Conservation (phyloP, 2,329 filamentous ascomycete genomes). For the Sporothrix phasma region DNA sequence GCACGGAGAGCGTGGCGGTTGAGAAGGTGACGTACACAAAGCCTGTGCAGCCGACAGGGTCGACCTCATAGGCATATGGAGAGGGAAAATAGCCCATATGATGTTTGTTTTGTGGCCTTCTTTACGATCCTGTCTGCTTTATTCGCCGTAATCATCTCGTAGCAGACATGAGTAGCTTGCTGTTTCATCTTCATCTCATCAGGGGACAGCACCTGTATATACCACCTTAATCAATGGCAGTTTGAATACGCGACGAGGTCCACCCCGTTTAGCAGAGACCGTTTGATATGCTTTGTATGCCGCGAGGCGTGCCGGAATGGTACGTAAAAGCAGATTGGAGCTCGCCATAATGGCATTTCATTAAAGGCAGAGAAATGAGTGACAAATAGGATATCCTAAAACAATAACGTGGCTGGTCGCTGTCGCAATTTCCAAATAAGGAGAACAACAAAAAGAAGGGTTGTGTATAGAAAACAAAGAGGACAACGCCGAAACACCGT, state of each 20-base stretch:
- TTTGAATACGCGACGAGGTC: not conserved
- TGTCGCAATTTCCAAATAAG: not conserved
- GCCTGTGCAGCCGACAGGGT: conserved; percentile 49
- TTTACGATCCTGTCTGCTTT: not conserved
- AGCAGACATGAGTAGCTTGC: not conserved
- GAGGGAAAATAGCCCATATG: no score
- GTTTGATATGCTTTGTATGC: no score
- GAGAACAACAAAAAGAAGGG: not conserved
- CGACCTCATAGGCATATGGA: conserved; percentile 33
- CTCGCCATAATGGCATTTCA: not conserved
- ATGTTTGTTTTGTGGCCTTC: not conserved
- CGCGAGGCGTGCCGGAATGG: not conserved
- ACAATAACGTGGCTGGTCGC: conserved; percentile 13
- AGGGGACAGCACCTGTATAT: conserved; percentile 6
- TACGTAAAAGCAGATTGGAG: not conserved
- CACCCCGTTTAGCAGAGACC: not conserved
- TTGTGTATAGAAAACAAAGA: not conserved
- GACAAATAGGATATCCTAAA: conserved; percentile 19
- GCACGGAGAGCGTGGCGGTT: conserved; percentile 68
- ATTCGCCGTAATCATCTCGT: not conserved
- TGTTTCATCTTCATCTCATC: not conserved
- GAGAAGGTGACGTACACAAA: conserved; percentile 84
- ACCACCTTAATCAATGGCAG: not conserved
- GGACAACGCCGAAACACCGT: conserved; percentile 7
- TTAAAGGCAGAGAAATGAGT: not conserved